phyloP scores from a whole-genome alignment of 2,329 filamentous ascomycete species.

The Botrytis medusae region DNA sequence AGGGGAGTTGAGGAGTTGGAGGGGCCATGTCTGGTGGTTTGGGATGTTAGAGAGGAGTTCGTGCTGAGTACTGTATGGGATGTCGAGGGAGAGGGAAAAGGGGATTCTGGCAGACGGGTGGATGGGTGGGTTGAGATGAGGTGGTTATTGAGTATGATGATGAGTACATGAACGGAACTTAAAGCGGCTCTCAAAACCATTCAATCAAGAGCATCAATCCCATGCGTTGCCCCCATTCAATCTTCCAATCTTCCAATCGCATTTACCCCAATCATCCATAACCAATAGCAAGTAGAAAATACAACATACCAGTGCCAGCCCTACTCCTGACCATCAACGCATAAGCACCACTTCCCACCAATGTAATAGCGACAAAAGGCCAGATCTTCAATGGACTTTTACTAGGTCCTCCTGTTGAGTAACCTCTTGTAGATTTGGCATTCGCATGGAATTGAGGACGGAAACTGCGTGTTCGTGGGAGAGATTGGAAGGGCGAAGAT shows the following conservation, averaged over 20 bases:
- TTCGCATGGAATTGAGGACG: conserved; percentile 27
- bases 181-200: conserved; percentile 36
- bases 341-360: conserved; percentile 51
- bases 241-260: neutral
- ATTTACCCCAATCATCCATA: neutral
- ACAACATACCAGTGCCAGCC: conserved; percentile 38
- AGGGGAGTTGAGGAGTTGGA: conserved; percentile 41
- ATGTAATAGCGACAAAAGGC: conserved; percentile 45
- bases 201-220: neutral
- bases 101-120: conserved; percentile 13
- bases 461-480: conserved; percentile 28
- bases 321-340: conserved; percentile 51
- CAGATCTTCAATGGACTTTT: conserved; percentile 42
- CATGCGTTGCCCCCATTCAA: neutral
- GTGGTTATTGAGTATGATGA: neutral
- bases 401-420: conserved; percentile 37
- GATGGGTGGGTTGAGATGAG: neutral
- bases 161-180: conserved; percentile 12
- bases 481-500: conserved; percentile 27
- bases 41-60: neutral
- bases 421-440: conserved; percentile 26
- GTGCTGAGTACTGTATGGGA: neutral
- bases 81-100: neutral
- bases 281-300: neutral
- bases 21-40: conserved; percentile 21